phyloP scores from a whole-genome alignment of 352 stramenopile genomes.

The Phytopythium chamaehyphon region DNA sequence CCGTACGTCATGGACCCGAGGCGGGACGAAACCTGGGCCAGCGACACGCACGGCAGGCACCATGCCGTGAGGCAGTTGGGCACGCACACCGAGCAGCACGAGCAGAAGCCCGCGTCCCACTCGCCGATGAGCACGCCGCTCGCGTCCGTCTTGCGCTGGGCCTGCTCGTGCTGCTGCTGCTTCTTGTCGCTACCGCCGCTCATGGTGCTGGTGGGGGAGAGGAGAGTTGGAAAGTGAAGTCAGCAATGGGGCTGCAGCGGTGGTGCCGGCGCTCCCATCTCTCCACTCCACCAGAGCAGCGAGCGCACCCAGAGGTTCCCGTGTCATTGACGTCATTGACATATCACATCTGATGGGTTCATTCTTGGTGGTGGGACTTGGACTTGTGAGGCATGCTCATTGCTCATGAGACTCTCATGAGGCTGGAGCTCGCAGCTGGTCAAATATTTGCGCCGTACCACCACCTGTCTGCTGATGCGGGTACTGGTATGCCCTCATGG shows the following conservation, averaged over 20 bases:
- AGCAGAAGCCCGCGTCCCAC: conserved; percentile 17
- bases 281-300: no score
- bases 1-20: conserved; percentile 19
- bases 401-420: no score
- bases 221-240: background rate
- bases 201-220: background rate
- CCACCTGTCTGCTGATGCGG: no score
- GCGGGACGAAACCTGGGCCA: conserved; percentile 31
- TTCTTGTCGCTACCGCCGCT: background rate
- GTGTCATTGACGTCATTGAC: no score
- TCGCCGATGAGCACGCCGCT: conserved; percentile 4
- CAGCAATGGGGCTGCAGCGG: no score
- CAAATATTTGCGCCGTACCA: no score
- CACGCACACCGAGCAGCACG: conserved; percentile 19
- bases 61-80: conserved; percentile 22
- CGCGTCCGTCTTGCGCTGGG: background rate
- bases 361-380: no score
- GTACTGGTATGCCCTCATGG: background rate
- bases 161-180: background rate
- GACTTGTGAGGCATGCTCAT: no score
- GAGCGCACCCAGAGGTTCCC: no score
- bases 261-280: no score
- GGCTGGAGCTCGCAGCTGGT: no score
- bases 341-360: no score
- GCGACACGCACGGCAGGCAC: conserved; percentile 23